Evolutionary conservation across 345 rosid species (phyloP).

Genomic region (Syzygium jambos): DNA sequence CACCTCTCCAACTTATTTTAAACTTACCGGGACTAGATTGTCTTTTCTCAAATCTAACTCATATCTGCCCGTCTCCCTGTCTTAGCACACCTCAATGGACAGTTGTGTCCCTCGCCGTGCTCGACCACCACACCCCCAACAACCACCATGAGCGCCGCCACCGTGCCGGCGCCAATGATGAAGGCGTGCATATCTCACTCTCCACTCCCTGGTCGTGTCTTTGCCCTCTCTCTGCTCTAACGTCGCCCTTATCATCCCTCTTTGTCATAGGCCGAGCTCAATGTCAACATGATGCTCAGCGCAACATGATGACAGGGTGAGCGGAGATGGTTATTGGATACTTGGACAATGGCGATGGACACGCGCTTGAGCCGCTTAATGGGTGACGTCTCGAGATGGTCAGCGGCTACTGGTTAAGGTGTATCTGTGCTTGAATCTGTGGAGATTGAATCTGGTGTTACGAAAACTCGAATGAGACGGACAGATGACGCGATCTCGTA

Average conservation of each 20-base stretch:
- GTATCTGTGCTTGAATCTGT: too few species aligned
- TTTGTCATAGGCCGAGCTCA: background rate
- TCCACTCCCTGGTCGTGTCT: background rate
- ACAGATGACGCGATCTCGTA: background rate
- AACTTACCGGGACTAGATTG: background rate
- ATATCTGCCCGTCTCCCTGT: background rate
- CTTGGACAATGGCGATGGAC: background rate
- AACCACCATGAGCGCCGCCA: background rate
- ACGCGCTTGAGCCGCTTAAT: background rate
- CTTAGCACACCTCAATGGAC: background rate
- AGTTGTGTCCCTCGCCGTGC: background rate
- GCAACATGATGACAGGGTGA: background rate
- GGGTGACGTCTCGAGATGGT: background rate
- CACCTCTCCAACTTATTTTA: background rate
- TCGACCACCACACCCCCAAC: background rate
- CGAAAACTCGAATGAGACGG: background rate
- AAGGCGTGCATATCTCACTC: background rate
- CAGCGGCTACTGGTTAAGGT: background rate
- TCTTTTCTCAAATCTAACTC: background rate
- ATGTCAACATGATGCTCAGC: background rate
- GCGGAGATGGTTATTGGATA: background rate
- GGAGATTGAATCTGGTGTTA: too few species aligned
- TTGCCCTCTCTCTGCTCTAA: background rate
- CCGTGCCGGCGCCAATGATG: background rate
- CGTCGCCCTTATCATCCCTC: background rate